phyloP scores from a whole-genome alignment of 2,329 filamentous ascomycete species.

The Fusarium sp. region DNA sequence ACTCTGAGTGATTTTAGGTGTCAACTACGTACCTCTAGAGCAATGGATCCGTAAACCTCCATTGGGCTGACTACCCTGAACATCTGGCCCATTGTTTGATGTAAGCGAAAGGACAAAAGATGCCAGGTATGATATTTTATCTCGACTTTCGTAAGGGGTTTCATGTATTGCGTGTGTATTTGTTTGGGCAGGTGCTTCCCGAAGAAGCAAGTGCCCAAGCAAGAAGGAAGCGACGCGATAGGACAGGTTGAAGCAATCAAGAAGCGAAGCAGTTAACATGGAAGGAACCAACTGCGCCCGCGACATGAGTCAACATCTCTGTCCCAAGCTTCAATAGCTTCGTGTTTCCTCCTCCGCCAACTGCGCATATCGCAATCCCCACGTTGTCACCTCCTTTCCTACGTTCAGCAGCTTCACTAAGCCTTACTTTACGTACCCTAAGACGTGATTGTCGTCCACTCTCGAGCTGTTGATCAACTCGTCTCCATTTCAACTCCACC shows the following conservation, averaged over 20 bases:
- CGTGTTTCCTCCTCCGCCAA: constrained; percentile 7
- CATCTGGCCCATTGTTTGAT: neutral
- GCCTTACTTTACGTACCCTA: constrained; percentile 23
- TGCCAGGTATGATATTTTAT: neutral
- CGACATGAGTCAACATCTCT: neutral
- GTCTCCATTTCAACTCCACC: constrained; percentile 31
- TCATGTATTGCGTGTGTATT: neutral
- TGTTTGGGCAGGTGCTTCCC: constrained; percentile 18
- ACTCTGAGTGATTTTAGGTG: constrained; percentile 3
- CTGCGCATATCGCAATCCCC: constrained; percentile 11
- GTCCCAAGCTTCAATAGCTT: neutral
- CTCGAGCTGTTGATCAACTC: constrained; percentile 31
- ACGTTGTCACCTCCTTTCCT: constrained; percentile 3
- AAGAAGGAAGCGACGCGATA: neutral
- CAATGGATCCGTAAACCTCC: neutral
- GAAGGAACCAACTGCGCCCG: constrained; percentile 10
- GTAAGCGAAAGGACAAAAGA: neutral
- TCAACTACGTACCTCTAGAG: neutral
- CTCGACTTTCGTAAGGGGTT: neutral
- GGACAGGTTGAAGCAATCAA: neutral
- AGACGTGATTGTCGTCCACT: constrained; percentile 19
- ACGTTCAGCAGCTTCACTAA: constrained; percentile 18
- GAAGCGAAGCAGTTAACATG: constrained; percentile 16
- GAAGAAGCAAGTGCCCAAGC: constrained; percentile 1
- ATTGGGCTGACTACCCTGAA: constrained; percentile 1